Evolutionary conservation across 345 rosid species (phyloP).

Genomic region (Populus deltoides): DNA sequence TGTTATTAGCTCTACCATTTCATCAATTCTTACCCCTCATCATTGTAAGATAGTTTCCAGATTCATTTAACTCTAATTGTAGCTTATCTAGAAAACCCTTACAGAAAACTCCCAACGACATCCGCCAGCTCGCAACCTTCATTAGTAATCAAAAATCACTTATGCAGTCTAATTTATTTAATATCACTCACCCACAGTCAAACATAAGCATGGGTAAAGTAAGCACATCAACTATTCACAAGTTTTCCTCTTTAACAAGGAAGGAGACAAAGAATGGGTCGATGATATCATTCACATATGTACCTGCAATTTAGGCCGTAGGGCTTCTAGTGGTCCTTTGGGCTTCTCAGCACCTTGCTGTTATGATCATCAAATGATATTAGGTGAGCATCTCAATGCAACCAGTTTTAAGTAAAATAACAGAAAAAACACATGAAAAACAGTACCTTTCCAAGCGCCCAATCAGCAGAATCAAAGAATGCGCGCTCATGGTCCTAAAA

Average conservation of each 20-base stretch:
- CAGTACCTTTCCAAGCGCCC: slow-evolving; percentile 98
- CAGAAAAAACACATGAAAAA: neutral
- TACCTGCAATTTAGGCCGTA: slow-evolving; percentile 98
- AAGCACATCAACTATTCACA: neutral
- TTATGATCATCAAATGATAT: slow-evolving; percentile 16
- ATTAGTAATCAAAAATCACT: no score
- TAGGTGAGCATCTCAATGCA: no score
- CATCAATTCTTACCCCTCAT: neutral
- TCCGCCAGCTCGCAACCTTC: no score
- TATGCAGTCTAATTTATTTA: no score
- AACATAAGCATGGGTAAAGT: neutral
- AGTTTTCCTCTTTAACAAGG: neutral
- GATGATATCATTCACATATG: neutral
- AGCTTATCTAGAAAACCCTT: no score
- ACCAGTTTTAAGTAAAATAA: neutral
- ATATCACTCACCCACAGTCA: no score
- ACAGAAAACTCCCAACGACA: no score
- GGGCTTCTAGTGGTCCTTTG: slow-evolving; percentile 98
- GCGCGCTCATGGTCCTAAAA: slow-evolving; percentile 94
- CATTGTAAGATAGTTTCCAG: neutral
- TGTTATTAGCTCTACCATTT: no score
- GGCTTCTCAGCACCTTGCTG: slow-evolving; percentile 99
- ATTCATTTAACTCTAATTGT: neutral
- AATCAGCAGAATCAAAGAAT: slow-evolving; percentile 97
- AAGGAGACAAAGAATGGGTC: neutral